Evolutionary conservation across 306 rosid genomes (phyloP).

Genomic region (Hippophae gyantsensis): DNA sequence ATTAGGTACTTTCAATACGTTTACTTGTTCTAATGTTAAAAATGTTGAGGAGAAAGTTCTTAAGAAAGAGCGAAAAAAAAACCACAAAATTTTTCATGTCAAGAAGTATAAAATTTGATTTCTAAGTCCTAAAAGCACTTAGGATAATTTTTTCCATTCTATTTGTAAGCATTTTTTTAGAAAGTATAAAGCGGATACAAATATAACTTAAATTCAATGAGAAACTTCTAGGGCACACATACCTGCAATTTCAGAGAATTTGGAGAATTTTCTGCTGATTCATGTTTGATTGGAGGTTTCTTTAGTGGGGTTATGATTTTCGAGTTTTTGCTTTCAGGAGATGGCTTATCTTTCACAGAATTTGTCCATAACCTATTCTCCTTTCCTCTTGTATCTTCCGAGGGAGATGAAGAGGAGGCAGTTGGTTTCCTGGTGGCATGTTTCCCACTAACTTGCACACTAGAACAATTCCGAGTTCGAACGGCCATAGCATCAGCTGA

Average conservation of each 20-base stretch:
- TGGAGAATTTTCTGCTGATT: slow-evolving; percentile 33
- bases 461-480: slow-evolving; percentile 26
- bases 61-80: no score
- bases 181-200: slow-evolving; percentile 2
- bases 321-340: slow-evolving; percentile 48
- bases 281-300: slow-evolving; percentile 46
- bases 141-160: no score
- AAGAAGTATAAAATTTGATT: no score
- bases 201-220: slow-evolving; percentile 11
- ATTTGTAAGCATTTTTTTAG: no score
- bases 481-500: slow-evolving; percentile 33
- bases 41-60: no score
- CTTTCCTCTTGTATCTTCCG: slow-evolving; percentile 59
- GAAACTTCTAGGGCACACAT: slow-evolving; percentile 5
- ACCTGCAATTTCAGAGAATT: slow-evolving; percentile 52
- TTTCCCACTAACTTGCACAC: slow-evolving; percentile 30
- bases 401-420: slow-evolving; percentile 22
- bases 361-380: slow-evolving; percentile 49
- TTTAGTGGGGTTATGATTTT: slow-evolving; percentile 40
- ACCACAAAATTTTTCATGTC: no score
- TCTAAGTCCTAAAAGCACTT: no score
- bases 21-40: no score
- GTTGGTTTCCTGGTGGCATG: slow-evolving; percentile 34
- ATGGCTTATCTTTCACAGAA: slow-evolving; percentile 40
- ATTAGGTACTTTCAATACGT: no score